Evolutionary conservation across 257 asterid genomes (phyloP).

Genomic region (Fraxinus pennsylvanica): DNA sequence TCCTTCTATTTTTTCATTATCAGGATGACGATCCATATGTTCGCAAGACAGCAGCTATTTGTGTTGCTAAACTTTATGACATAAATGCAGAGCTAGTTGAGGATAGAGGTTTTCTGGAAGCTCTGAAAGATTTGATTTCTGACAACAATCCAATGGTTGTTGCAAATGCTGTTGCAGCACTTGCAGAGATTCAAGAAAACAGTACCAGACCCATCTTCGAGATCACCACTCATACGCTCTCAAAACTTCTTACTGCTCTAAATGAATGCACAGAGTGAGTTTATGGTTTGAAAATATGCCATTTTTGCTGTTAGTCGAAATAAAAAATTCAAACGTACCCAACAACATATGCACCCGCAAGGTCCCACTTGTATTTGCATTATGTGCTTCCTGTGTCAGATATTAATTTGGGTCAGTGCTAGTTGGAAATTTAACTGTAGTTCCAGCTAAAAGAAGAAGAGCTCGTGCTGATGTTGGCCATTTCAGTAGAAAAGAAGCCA

Average conservation of each 20-base stretch:
- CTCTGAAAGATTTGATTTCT: slow-evolving; percentile 96
- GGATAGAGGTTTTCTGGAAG: slow-evolving; percentile 98
- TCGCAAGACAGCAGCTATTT: slow-evolving; percentile 99
- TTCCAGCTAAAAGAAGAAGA: background rate
- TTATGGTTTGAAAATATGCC: background rate
- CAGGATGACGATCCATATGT: slow-evolving; percentile 99
- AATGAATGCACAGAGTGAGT: slow-evolving; percentile 99
- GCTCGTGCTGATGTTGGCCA: background rate
- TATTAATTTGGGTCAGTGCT: background rate
- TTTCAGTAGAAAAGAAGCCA: background rate
- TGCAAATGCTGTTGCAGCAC: slow-evolving; percentile 99
- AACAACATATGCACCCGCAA: background rate
- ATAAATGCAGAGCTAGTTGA: slow-evolving; percentile 99
- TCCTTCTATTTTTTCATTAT: slow-evolving; percentile 25
- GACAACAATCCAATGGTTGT: slow-evolving; percentile 99
- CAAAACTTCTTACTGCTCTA: slow-evolving; percentile 98
- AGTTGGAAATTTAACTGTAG: background rate
- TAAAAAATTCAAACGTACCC: background rate
- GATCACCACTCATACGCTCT: slow-evolving; percentile 86
- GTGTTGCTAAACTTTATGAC: slow-evolving; percentile 99
- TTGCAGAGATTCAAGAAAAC: slow-evolving; percentile 97
- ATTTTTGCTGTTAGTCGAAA: slow-evolving; percentile 16
- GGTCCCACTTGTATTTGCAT: slow-evolving; percentile 11
- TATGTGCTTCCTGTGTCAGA: background rate
- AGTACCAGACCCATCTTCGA: slow-evolving; percentile 88